Percentiles rank a stretch among this genome's conserved stretches.
phyloP scores from a whole-genome alignment of 345 rosid species.

The Salix dunnii region DNA sequence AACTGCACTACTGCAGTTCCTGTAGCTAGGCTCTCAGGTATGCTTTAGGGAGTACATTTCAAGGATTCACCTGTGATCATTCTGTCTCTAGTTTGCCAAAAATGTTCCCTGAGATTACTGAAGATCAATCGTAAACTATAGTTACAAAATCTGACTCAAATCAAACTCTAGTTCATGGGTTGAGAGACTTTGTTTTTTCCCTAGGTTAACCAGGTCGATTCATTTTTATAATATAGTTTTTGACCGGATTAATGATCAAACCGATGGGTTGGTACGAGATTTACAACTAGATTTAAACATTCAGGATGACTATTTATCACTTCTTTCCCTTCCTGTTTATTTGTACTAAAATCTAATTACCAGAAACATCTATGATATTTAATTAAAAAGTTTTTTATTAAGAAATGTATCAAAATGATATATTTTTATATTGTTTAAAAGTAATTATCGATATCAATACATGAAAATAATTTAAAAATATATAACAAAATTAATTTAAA shows the following conservation, averaged over 20 bases:
- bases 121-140: not conserved
- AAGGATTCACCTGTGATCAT: slow-evolving; percentile 17
- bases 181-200: no score
- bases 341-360: not conserved
- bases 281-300: not conserved
- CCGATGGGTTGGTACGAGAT: no score
- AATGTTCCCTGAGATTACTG: slow-evolving; percentile 22
- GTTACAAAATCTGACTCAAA: no score
- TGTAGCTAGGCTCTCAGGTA: slow-evolving; percentile 65
- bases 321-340: not conserved
- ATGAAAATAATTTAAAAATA: no score
- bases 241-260: no score
- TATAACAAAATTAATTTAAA: no score
- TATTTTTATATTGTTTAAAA: no score
- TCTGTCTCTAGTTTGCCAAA: slow-evolving; percentile 40
- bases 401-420: no score
- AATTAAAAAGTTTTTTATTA: rapidly evolving
- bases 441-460: no score
- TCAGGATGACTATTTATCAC: not conserved
- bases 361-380: no score
- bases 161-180: no score
- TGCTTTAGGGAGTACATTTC: slow-evolving; percentile 42
- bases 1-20: slow-evolving; percentile 68
- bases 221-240: no score
- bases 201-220: rapidly evolving